phyloP scores from a whole-genome alignment of 768 basidiomycete genomes.

The Boletus tomentosulus region DNA sequence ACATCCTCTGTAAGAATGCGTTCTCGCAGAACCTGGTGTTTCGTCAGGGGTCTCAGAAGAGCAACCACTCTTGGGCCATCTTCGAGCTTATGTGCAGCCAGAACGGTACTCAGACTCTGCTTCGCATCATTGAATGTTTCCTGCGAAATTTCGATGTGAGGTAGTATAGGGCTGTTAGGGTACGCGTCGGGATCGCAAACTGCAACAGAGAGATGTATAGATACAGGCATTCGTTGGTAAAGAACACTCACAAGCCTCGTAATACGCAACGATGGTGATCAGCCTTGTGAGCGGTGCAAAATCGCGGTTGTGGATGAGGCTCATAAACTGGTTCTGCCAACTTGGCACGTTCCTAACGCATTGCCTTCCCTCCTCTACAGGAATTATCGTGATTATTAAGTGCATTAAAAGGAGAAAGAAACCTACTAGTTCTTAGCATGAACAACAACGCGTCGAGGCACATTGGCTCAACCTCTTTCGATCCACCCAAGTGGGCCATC shows the following conservation, averaged over 20 bases:
- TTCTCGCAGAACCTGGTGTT: slow-evolving; percentile 8
- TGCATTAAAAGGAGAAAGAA: neutral
- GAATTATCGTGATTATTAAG: neutral
- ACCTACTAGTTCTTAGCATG: slow-evolving; percentile 19
- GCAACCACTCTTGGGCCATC: slow-evolving; percentile 17
- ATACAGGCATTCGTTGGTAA: too few relatives aligned
- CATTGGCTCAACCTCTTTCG: slow-evolving; percentile 9
- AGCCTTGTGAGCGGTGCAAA: slow-evolving; percentile 12
- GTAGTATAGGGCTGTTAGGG: neutral
- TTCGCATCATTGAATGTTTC: slow-evolving; percentile 13
- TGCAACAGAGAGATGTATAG: neutral
- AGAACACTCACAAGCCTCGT: slow-evolving; percentile 12
- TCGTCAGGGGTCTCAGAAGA: slow-evolving; percentile 18
- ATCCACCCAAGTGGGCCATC: slow-evolving; percentile 1
- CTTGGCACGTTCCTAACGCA: slow-evolving; percentile 7
- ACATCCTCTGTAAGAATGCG: slow-evolving; percentile 10
- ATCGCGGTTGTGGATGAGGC: slow-evolving; percentile 3
- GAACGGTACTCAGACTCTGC: slow-evolving; percentile 6
- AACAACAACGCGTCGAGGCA: slow-evolving; percentile 17
- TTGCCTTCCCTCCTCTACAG: slow-evolving; percentile 11
- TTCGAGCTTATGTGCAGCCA: slow-evolving; percentile 7
- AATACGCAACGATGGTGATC: slow-evolving; percentile 18
- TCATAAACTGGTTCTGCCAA: slow-evolving; percentile 10
- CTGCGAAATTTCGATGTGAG: neutral
- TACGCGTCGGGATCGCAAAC: neutral